phyloP scores from a whole-genome alignment of 2,329 filamentous ascomycete genomes.

The Sarocladium strictum region DNA sequence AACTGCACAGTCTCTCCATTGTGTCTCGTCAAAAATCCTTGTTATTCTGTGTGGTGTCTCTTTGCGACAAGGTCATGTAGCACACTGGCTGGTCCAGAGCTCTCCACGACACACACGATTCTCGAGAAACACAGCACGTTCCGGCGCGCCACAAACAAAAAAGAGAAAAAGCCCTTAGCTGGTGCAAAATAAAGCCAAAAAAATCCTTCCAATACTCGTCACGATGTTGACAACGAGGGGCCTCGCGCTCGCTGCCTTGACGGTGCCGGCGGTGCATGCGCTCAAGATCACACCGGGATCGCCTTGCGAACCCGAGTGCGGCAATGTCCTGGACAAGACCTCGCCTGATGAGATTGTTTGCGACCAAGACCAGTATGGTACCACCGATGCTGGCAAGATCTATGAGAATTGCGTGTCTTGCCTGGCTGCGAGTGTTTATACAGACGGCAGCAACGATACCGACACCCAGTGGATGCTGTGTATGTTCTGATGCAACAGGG shows the following conservation, averaged over 20 bases:
- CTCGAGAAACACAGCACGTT: conserved; percentile 1
- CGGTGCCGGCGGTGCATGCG: conserved; percentile 18
- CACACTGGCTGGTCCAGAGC: conserved; percentile 2
- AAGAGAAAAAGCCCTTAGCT: too few relatives aligned
- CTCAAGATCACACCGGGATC: conserved; percentile 42
- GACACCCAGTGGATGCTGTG: conserved; percentile 51
- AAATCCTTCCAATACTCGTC: conserved; percentile 10
- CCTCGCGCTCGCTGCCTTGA: conserved; percentile 14
- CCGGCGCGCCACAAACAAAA: not conserved
- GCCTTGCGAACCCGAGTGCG: conserved; percentile 44
- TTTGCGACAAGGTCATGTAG: conserved; percentile 5
- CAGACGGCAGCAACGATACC: conserved; percentile 32
- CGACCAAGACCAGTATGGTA: conserved; percentile 30
- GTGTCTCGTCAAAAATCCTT: not conserved
- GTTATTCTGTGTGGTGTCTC: not conserved
- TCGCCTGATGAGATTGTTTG: conserved; percentile 43
- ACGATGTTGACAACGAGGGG: conserved; percentile 14
- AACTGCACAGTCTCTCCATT: not conserved
- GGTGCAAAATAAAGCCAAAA: not conserved
- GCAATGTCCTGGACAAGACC: conserved; percentile 45
- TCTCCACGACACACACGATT: not conserved
- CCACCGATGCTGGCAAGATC: conserved; percentile 36
- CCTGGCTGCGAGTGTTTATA: conserved; percentile 43
- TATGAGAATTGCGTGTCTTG: conserved; percentile 48
- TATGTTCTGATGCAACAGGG: conserved; percentile 29